A percentile compares a stretch with the other conserved stretches of the same genome.
Evolutionary conservation across 495 filamentous ascomycete species (phyloP).

Genomic region (Hyaloscypha variabilis): DNA sequence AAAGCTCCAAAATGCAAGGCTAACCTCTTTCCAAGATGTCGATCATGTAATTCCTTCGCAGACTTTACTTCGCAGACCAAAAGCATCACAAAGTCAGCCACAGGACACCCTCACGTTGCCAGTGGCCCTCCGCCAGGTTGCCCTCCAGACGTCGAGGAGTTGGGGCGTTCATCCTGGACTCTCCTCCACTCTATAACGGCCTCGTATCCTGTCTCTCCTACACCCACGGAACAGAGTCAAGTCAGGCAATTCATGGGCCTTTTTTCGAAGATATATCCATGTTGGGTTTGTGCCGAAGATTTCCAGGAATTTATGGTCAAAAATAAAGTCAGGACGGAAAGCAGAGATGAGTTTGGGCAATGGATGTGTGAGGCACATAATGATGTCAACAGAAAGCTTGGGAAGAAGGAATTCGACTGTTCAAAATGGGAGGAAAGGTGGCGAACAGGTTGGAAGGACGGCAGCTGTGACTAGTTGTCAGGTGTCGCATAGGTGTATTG

Average conservation of each 20-base stretch:
- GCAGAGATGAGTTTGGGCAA: constrained; percentile 74
- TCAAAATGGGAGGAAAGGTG: constrained; percentile 90
- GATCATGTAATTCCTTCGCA: constrained; percentile 77
- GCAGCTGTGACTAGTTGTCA: constrained; percentile 45
- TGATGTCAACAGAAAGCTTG: constrained; percentile 91
- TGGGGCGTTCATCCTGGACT: constrained; percentile 90
- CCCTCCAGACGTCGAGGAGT: constrained; percentile 79
- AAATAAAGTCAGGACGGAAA: constrained; percentile 69
- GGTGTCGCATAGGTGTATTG: neutral
- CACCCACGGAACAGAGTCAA: constrained; percentile 67
- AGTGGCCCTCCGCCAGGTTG: constrained; percentile 53
- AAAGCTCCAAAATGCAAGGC: constrained; percentile 3
- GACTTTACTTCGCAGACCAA: constrained; percentile 66
- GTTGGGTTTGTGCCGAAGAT: constrained; percentile 92
- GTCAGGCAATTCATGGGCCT: constrained; percentile 76
- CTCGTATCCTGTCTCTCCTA: constrained; percentile 73
- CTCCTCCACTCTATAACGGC: constrained; percentile 90
- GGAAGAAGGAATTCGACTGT: constrained; percentile 93
- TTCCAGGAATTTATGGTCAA: constrained; percentile 81
- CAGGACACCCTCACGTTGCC: constrained; percentile 34
- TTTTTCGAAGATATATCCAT: constrained; percentile 88
- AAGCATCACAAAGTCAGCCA: constrained; percentile 51
- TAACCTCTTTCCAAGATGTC: constrained; percentile 63
- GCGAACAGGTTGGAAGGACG: constrained; percentile 93
- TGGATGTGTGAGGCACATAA: constrained; percentile 99